Base-by-base conservation (phyloP, 495 filamentous ascomycete species). In the Penicillium cosmopolitanum region DNA sequence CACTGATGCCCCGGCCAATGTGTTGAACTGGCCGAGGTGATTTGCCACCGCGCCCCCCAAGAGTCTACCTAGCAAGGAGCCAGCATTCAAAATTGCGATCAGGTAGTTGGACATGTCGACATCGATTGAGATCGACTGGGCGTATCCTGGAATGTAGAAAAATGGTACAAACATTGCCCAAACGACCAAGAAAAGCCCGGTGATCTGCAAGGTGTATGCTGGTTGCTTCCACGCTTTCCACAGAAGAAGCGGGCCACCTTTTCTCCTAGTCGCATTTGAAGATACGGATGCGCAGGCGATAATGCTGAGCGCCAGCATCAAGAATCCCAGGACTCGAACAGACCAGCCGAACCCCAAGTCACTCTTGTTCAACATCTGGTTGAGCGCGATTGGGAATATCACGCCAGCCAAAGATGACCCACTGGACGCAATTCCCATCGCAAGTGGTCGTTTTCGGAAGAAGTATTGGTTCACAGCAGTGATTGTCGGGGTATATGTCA, bases 311-410 rank as follows among this genome's bases (percentile, higher is more conserved):
- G 42, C 67, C 0, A 85, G 69, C 55, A 77, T 73, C 16, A 83
- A 69, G 56, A 85, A 84, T 4, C 71, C 83, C 10, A 85, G 72
- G 1, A 76, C 50, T 10, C 83, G 71, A 3, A 76, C 77, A 0
- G 83, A 73, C 83, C 83, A 86, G 6, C 61, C 65, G 60, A 84
- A 84, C 4, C 79, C 80, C 21, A 84, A 57, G 18, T 48, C 55
- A 0, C 74, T 72, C 6, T 50, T 56, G 0, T 74, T 72, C 7
- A 78, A 66, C 5, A 85, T 69, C 25, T 70, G 69, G 44, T 81
- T 67, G 59, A 85, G 79, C 34, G 82, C 64, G 47, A 84, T 77
- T 0, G 82, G 78, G 58, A 84, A 84, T 25, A 85, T 76, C 40
- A 84, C 71, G 3, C 83, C 81, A 7, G 83, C 83, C 31, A 69